Conservation (phyloP, 2,329 filamentous ascomycete species). For the Colletotrichum musae region DNA sequence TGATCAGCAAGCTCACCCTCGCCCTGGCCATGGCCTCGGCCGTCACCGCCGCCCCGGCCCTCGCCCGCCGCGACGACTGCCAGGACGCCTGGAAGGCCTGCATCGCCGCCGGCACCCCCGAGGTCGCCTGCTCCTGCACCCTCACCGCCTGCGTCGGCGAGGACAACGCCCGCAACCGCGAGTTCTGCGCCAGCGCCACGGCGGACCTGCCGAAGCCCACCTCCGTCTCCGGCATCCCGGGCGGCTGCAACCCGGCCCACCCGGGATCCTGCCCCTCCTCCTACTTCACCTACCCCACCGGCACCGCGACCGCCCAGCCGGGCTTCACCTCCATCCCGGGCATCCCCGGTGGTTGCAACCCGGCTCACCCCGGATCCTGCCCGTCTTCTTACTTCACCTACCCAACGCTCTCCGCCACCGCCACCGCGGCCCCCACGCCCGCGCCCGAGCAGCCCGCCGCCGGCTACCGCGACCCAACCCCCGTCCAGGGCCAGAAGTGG, state of each 20-base stretch:
- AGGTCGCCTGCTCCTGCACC: conserved; percentile 32
- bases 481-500: conserved; percentile 29
- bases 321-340: conserved; percentile 16
- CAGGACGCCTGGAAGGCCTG: conserved; percentile 27
- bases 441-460: conserved; percentile 4
- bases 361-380: conserved; percentile 37
- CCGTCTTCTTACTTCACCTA: conserved; percentile 33
- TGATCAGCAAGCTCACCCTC: conserved; percentile 32
- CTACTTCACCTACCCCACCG: conserved; percentile 19
- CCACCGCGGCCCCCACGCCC: neutral
- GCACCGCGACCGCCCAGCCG: neutral
- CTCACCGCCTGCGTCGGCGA: conserved; percentile 32
- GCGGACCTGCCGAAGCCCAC: conserved; percentile 34
- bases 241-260: conserved; percentile 34
- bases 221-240: conserved; percentile 28
- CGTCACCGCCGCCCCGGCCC: conserved; percentile 27
- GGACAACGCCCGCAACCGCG: conserved; percentile 38
- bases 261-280: conserved; percentile 27
- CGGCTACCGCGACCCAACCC: conserved; percentile 16
- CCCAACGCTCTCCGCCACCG: conserved; percentile 13
- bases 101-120: conserved; percentile 30
- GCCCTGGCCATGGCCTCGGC: conserved; percentile 36
- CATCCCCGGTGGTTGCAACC: conserved; percentile 40
- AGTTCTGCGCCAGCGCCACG: conserved; percentile 32
- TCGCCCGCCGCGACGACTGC: conserved; percentile 28